These are phyloP conservation scores for Cladosporium cucumerinum DNA, from an alignment of 2,329 filamentous ascomycete genomes.

Conservation along the genomic window DNA sequence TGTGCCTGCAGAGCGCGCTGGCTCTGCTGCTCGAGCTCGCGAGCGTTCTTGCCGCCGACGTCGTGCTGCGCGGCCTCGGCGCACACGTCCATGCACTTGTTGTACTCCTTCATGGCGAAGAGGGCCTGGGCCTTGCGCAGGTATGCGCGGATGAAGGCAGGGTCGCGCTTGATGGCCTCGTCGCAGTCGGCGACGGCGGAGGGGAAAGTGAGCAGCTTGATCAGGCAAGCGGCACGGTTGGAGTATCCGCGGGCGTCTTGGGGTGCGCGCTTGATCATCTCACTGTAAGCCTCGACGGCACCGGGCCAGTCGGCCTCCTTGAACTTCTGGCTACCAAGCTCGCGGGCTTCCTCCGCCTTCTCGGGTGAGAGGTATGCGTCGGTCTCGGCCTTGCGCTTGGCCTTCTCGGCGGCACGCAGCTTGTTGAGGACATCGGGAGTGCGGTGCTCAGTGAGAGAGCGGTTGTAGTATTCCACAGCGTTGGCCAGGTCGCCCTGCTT, in stretches of 20 bases:
- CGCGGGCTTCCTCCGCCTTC: constrained; percentile 92
- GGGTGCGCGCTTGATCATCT: constrained; percentile 95
- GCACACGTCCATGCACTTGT: constrained; percentile 86
- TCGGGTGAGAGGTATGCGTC: constrained; percentile 81
- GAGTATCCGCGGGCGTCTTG: constrained; percentile 92
- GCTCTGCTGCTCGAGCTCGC: constrained; percentile 91
- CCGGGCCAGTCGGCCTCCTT: constrained; percentile 95
- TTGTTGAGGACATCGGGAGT: constrained; percentile 92
- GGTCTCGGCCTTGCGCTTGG: constrained; percentile 71
- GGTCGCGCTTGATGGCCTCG: constrained; percentile 82
- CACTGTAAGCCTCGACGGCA: constrained; percentile 87
- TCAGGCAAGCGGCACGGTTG: constrained; percentile 93
- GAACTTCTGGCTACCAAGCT: constrained; percentile 94
- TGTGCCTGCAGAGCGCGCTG: constrained; percentile 89
- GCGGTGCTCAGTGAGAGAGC: constrained; percentile 92
- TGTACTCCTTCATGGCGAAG: constrained; percentile 98
- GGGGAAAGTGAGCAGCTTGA: constrained; percentile 95
- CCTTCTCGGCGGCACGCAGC: constrained; percentile 84
- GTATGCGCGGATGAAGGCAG: constrained; percentile 91
- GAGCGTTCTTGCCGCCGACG: constrained; percentile 71
- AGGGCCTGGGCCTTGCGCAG: constrained; percentile 94
- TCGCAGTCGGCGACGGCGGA: constrained; percentile 91
- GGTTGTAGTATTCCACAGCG: constrained; percentile 87
- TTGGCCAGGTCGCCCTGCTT: constrained; percentile 75
- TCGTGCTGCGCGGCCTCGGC: constrained; percentile 77